Conservation (phyloP, 768 basidiomycete species). For the Clitopilus hobsonii region DNA sequence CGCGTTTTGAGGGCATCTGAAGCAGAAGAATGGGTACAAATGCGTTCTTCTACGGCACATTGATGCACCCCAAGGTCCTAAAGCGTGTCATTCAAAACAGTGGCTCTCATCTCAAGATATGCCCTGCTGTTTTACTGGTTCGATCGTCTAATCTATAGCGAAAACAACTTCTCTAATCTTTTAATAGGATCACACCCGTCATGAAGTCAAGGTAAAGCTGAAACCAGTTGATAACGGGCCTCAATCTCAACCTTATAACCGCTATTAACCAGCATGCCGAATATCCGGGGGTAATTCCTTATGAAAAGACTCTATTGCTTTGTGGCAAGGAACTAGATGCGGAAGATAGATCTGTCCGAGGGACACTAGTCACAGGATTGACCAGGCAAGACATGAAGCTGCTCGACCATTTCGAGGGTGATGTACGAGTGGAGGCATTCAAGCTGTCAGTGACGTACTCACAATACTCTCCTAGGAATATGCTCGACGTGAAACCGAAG, state of each 20-base stretch:
- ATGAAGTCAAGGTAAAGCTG: conserved; percentile 62
- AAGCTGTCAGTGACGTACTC: background rate
- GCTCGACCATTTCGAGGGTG: conserved; percentile 81
- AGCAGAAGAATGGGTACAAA: background rate
- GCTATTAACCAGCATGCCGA: conserved; percentile 47
- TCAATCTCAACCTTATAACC: no score
- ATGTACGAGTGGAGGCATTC: conserved; percentile 36
- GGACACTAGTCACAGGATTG: conserved; percentile 75
- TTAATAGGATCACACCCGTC: conserved; percentile 71
- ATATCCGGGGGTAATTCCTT: conserved; percentile 81
- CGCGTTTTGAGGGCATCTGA: no score
- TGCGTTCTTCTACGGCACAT: conserved; percentile 87
- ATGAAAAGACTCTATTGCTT: conserved; percentile 39
- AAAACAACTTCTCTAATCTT: background rate
- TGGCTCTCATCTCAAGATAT: conserved; percentile 58
- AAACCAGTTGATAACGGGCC: no score
- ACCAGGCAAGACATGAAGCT: conserved; percentile 54
- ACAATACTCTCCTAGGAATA: conserved; percentile 58
- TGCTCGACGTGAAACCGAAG: conserved; percentile 43
- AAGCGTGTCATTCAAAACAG: conserved; percentile 69
- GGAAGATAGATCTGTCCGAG: conserved; percentile 71
- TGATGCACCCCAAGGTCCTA: conserved; percentile 85
- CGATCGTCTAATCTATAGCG: conserved; percentile 15
- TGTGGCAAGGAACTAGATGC: conserved; percentile 42
- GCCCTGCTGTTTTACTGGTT: conserved; percentile 73